Base-by-base conservation (phyloP, 108 stramenopile species). In the Nannochloropsis salina region DNA sequence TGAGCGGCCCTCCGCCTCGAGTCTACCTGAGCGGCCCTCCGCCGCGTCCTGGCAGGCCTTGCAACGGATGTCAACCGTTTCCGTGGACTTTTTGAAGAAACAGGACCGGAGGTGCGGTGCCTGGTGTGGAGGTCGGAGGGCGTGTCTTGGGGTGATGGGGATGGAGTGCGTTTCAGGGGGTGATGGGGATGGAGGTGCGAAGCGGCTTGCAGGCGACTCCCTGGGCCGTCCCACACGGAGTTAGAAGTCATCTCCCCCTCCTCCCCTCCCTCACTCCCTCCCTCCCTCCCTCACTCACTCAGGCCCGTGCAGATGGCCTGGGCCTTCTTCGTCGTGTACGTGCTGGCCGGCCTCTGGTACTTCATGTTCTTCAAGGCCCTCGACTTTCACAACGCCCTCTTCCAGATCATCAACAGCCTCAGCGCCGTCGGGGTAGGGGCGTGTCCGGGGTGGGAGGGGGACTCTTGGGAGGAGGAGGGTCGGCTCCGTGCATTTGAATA, bases 321-420 rank as follows among this genome's bases (percentile, higher is more conserved):
- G 61, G 61, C 61, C 61, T 74, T 74, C n/a, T 74, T 74, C n/a
- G 15, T 74, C 61, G 61, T 74, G 20, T 74, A 74, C 61, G 61
- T 74, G 61, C 15, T 74, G 2, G 61, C 61, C 3, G 61, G 61
- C 61, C 20, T 74, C n/a, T 74, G 61, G 61, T 74, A 74, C 61
- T 74, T 74, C 61, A 74, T 74, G 61, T 74, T 15, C 20, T 74
- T 74, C 61, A 74, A 74, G 61, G 15, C 61, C 4, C 61, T 74
- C 20, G 61, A 74, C 4, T 74, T 74, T n/a, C 61, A 74, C 61
- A 74, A 74, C 5, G 2, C 61, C 4, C 61, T 74, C n/a, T 74
- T 74, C 61, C 61, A 74, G 61, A 74, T 74, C 61, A 74, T 74
- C 5, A 74, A 74, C 61, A 74, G 61, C n/a, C n/a, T 74, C 20